Base-by-base conservation (phyloP, 805 yeast genomes). In the Lipomyces sp. region DNA sequence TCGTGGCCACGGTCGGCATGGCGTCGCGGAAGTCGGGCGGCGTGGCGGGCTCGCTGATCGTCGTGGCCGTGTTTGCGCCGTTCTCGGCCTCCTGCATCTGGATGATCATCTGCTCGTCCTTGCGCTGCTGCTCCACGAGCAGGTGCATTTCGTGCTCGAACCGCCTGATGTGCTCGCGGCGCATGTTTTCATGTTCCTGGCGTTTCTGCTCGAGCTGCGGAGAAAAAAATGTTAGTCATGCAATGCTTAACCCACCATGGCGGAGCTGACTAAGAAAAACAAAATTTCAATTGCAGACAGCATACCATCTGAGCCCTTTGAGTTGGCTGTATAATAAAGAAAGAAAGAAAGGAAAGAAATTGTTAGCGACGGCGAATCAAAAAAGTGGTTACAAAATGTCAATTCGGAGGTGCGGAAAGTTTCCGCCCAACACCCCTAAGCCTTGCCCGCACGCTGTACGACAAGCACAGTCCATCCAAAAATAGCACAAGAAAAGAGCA, bases 71-170 rank as follows among this genome's bases (percentile, higher is more conserved):
- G 41, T 53, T 55, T n/a, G 57, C 53, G 23, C 54, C 47, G 16
- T 39, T 47, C 28, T 57, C 57, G 16, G 35, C 43, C 24, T 53
- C 61, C 2, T 39, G 41, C 52, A 59, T 54, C 37, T 60, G 63
- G 29, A 49, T 44, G 31, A 57, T 47, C 52, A 60, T 49, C 39
- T 56, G 59, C 51, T 60, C 63, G 43, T 60, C 63, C 39, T 60
- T 59, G 37, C 60, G 62, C 10, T 57, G 63, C 26, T 57, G 63
- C 42, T 55, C 53, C 18, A 53, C 61, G 16, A 60, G 48, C 13
- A 47, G 36, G 19, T 56, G 62, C 61, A 59, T 59, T 44, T 59
- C 62, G 41, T 59, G 60, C 49, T 59, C 62, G 43, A 59, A 58
- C 10, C 62, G 56, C 10, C 60, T 51, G 41, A 59, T 55, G 47